Evolutionary conservation across 345 rosid species (phyloP).

Genomic region (Bruguiera gymnorhiza): DNA sequence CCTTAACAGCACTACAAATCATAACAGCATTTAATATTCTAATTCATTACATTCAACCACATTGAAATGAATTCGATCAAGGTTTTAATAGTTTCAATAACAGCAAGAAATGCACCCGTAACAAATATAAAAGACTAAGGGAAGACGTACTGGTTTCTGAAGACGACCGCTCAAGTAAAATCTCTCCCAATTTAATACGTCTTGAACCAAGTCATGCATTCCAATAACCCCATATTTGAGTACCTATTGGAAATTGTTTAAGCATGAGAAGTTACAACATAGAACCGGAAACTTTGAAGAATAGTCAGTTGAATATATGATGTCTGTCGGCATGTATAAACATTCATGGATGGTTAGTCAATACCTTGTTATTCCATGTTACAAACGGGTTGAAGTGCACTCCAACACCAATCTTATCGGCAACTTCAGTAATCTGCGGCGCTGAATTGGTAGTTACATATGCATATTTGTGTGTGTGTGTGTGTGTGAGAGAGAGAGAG

Average conservation of each 20-base stretch:
- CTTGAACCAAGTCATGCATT: slow-evolving; percentile 70
- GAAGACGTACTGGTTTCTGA: slow-evolving; percentile 68
- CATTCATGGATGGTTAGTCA: slow-evolving; percentile 1
- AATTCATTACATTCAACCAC: too few relatives aligned
- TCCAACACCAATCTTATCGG: slow-evolving; percentile 75
- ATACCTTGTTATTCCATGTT: slow-evolving; percentile 76
- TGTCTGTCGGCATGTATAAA: neutral
- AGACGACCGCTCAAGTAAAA: slow-evolving; percentile 84
- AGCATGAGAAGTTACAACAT: slow-evolving; percentile 14
- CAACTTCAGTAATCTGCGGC: slow-evolving; percentile 61
- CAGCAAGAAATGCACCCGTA: neutral
- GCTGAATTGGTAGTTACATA: slow-evolving; percentile 2
- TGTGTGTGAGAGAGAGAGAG: slow-evolving; percentile 6
- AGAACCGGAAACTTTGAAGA: neutral
- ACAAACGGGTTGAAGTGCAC: slow-evolving; percentile 91
- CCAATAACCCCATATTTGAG: slow-evolving; percentile 88
- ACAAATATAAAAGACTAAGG: neutral
- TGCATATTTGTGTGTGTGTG: too few relatives aligned
- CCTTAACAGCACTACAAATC: too few relatives aligned
- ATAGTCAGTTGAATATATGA: slow-evolving; percentile 1
- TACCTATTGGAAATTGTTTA: slow-evolving; percentile 44
- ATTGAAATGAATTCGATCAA: neutral
- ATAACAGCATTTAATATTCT: too few relatives aligned
- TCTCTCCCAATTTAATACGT: slow-evolving; percentile 66
- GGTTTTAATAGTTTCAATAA: neutral